phyloP scores from a whole-genome alignment of 768 basidiomycete genomes.

The Suillus bovinus region DNA sequence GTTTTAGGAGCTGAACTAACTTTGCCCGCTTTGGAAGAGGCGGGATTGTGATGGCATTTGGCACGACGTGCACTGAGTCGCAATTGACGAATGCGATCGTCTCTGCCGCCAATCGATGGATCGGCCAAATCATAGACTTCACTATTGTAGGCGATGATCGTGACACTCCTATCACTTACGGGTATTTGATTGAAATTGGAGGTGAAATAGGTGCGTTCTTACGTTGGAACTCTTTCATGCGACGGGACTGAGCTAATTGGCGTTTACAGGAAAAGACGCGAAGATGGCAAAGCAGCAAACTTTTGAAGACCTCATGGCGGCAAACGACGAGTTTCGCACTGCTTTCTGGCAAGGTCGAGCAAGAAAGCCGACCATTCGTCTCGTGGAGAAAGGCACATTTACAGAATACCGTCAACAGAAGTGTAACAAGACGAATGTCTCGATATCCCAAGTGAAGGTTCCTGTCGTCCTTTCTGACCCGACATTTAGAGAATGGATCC shows the following conservation, averaged over 20 bases:
- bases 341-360: neutral
- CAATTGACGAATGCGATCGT: conserved; percentile 1
- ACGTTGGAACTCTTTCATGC: neutral
- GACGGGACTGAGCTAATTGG: neutral
- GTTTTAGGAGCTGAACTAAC: neutral
- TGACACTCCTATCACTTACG: neutral
- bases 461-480: conserved; percentile 11
- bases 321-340: neutral
- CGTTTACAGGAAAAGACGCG: neutral
- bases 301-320: conserved; percentile 2
- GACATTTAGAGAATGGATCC: conserved; percentile 8
- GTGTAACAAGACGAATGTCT: neutral
- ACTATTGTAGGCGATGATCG: conserved; percentile 9
- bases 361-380: conserved; percentile 13
- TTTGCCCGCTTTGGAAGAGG: conserved; percentile 7
- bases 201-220: neutral
- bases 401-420: conserved; percentile 12
- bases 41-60: conserved; percentile 7
- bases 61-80: neutral
- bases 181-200: conserved; percentile 9
- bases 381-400: conserved; percentile 12
- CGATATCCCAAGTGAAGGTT: conserved; percentile 13
- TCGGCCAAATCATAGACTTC: conserved; percentile 9
- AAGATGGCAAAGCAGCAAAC: neutral
- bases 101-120: neutral